Evolutionary conservation across 495 filamentous ascomycete genomes (phyloP).

Genomic region (Friedmanniomyces endolithicus): DNA sequence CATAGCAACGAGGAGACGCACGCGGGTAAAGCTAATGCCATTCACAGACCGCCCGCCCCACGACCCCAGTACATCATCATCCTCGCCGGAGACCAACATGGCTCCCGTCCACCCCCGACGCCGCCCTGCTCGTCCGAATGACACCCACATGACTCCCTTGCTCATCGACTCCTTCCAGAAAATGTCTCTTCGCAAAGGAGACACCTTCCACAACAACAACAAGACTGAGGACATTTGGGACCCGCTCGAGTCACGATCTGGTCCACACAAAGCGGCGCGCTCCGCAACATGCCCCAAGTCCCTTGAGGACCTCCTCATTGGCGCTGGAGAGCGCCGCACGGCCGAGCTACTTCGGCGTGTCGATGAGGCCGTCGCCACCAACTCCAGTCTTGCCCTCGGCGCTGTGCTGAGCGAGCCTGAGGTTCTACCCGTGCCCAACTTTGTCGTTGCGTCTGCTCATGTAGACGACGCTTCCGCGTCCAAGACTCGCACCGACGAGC

Average conservation of each 20-base stretch:
- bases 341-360: slow-evolving; percentile 26
- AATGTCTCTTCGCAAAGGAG: slow-evolving; percentile 45
- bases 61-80: slow-evolving; percentile 13
- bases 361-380: slow-evolving; percentile 25
- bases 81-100: slow-evolving; percentile 14
- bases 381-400: slow-evolving; percentile 16
- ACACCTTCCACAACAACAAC: slow-evolving; percentile 46
- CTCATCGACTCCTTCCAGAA: slow-evolving; percentile 22
- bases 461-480: slow-evolving; percentile 4
- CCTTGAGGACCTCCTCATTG: slow-evolving; percentile 28
- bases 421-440: slow-evolving; percentile 29
- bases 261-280: slow-evolving; percentile 42
- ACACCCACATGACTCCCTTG: slow-evolving; percentile 15
- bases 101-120: slow-evolving; percentile 29
- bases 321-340: slow-evolving; percentile 23
- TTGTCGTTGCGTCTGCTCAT: slow-evolving; percentile 24
- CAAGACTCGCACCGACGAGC: slow-evolving; percentile 35
- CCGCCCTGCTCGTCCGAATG: slow-evolving; percentile 20
- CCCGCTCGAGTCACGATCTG: slow-evolving; percentile 8
- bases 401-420: slow-evolving; percentile 29
- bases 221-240: slow-evolving; percentile 31
- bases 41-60: background rate
- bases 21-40: background rate
- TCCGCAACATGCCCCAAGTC: slow-evolving; percentile 52
- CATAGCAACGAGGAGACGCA: background rate